Conservation (phyloP, 2,329 filamentous ascomycete genomes). For the Dothideomycetidae sp. region DNA sequence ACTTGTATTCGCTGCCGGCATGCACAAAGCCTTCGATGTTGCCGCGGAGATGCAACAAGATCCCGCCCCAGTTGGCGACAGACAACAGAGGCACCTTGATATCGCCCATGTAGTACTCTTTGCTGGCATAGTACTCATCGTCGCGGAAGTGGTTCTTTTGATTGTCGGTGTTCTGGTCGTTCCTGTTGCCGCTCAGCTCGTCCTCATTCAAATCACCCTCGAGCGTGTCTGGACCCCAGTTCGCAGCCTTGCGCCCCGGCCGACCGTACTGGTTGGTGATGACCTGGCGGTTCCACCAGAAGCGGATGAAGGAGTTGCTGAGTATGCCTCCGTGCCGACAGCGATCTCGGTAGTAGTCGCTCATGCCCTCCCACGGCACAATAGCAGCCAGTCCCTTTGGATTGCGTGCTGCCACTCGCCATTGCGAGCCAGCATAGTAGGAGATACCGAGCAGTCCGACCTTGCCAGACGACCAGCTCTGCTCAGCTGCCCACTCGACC, state of each 20-base stretch:
- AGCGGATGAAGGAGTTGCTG: constrained; percentile 33
- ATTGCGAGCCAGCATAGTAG: constrained; percentile 41
- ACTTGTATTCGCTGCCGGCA: constrained; percentile 51
- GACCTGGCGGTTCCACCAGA: constrained; percentile 56
- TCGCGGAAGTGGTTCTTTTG: constrained; percentile 41
- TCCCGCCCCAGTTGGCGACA: constrained; percentile 58
- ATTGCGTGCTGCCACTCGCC: constrained; percentile 38
- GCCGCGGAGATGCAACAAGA: constrained; percentile 51
- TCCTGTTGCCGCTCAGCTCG: constrained; percentile 33
- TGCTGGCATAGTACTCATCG: constrained; percentile 46
- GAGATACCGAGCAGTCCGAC: constrained; percentile 33
- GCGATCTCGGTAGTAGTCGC: constrained; percentile 37
- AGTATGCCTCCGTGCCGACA: constrained; percentile 28
- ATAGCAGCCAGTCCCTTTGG: constrained; percentile 39
- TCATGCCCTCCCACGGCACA: constrained; percentile 43
- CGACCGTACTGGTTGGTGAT: constrained; percentile 53
- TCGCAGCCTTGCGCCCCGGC: constrained; percentile 29
- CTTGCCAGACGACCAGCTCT: constrained; percentile 16
- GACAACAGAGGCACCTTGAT: constrained; percentile 52
- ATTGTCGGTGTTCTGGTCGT: constrained; percentile 26
- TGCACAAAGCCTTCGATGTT: constrained; percentile 51
- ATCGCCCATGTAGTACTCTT: constrained; percentile 48
- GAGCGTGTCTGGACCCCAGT: constrained; percentile 40
- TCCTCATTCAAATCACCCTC: constrained; percentile 44
- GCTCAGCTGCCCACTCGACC: constrained; percentile 14